Conservation (phyloP, 2,329 filamentous ascomycete genomes). For the Metarhizium robertsii region DNA sequence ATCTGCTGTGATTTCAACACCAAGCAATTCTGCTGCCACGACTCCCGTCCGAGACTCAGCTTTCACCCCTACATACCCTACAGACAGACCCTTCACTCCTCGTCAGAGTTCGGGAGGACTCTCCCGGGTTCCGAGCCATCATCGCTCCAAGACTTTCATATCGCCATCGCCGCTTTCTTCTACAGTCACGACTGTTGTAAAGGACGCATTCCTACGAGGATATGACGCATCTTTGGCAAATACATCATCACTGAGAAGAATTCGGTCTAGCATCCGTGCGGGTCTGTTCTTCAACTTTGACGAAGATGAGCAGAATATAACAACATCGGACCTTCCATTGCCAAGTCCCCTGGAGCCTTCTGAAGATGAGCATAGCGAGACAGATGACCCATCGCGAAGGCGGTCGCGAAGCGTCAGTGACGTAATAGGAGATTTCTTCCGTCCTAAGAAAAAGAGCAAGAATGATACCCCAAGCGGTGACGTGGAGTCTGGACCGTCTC, state of each 20-base stretch:
- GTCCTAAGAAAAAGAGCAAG: conserved; percentile 22
- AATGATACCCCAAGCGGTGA: conserved; percentile 11
- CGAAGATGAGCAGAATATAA: conserved; percentile 22
- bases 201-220: conserved; percentile 42
- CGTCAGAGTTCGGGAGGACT: conserved; percentile 15
- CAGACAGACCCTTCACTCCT: conserved; percentile 19
- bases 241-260: conserved; percentile 35
- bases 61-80: conserved; percentile 11
- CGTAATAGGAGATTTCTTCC: conserved; percentile 30
- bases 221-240: conserved; percentile 29
- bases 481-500: background rate
- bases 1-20: conserved; percentile 13
- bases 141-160: conserved; percentile 38
- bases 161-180: conserved; percentile 52
- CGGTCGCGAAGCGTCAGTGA: conserved; percentile 32
- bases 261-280: conserved; percentile 40
- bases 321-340: conserved; percentile 18
- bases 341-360: conserved; percentile 12
- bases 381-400: conserved; percentile 14
- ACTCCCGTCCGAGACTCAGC: conserved; percentile 22
- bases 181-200: conserved; percentile 48
- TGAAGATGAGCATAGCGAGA: conserved; percentile 7
- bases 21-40: conserved; percentile 19
- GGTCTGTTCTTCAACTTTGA: conserved; percentile 45
- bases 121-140: conserved; percentile 20